Evolutionary conservation across 495 filamentous ascomycete genomes (phyloP), one percentile per base, ranked within the genome.

Genomic region (Aspergillus nidulans): DNA sequence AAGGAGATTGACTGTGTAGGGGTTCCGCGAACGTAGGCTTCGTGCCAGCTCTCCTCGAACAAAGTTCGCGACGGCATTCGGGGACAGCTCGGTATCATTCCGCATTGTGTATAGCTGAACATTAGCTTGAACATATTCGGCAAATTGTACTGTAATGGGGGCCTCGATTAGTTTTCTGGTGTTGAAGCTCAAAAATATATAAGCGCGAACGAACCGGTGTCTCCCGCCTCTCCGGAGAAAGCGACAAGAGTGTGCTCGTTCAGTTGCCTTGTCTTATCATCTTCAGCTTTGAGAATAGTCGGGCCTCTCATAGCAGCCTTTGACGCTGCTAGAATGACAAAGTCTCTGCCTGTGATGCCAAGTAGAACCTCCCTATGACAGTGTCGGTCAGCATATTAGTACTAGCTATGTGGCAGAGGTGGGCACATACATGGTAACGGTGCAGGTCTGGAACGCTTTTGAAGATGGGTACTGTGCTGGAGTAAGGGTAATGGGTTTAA

Each of bases 51-150:
- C 91, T 62, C 87, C 85, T 55, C 94, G 89, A 56, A 97, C 90
- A 65, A 97, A 97, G 77, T 85, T 86, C 43, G 90, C 88, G 26
- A 96, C 85, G 12, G 92, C 94, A 23, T 86, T 82, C 13, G 94
- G 92, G 34, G 88, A 87, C 44, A 99, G 82, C 62, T 96, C 90
- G 63, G 87, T 86, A 63, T 90, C 86, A 67, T 97, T 97, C 58
- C 94, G 91, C 92, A 97, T 99, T 59, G 88, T 90, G 74, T 99
- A 99, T 66, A 99, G 87, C 72, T 92, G 88, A 64, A 95, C 86
- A 68, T 99, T 97, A 59, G 94, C 95, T 83, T 97, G 91, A 74
- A 97, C 91, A 77, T 91, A 97, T 78, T 99, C 94, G 64, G 94
- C 90, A 71, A 99, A 99, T 85, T 99, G 94, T 46, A 97, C 94